Evolutionary conservation across 2,329 filamentous ascomycete species (phyloP), one percentile per base, ranked within the genome.

Genomic region (Fusarium abutilonis): DNA sequence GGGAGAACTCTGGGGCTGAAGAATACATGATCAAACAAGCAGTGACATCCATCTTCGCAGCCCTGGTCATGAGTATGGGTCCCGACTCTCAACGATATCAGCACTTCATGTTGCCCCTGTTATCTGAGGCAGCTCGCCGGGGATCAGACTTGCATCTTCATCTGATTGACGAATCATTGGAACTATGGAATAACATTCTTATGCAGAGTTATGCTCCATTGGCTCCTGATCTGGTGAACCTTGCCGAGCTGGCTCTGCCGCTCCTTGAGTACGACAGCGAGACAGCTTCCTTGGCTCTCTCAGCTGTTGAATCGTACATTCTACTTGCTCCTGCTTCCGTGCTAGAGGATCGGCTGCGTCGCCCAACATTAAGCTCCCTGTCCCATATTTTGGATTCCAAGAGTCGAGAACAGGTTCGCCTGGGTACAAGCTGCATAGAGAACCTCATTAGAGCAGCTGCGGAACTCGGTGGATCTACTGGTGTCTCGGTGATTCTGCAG

Each of bases 21-120:
- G 91, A 95, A 70, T 92, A 93, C 76, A 86, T 98, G 75, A 90
- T 97, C 82, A 98, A 98, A 76, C 93, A 97, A 76, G 88, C 92
- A 1, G 93, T 98, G 48, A 84, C 98, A 54, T 91, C 90, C 3
- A 89, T 98, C 35, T 86, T 98, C 47, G 84, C 91, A 2, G 89
- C 92, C 3, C 82, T 99, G 13, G 91, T 96, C n/a, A 88, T 88
- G 72, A 90, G 93, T 2, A 91, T 98, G 86, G 92, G 90, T 56
- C 83, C 85, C 11, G 85, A 89, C 9, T 95, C 92, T 5, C 84
- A 89, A 60, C 84, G 88, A 15, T 97, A 96, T 68, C 92, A 97
- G 63, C 76, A 83, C 14, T 82, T 93, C 48, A 90, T 97, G 67
- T 78, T 97, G 15, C 93, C 94, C 0, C 84, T 98, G 46, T 89